These are phyloP conservation scores for Chrysoporthe deuterocubensis DNA, from an alignment of 2,329 filamentous ascomycete genomes.

Conservation along the genomic window DNA sequence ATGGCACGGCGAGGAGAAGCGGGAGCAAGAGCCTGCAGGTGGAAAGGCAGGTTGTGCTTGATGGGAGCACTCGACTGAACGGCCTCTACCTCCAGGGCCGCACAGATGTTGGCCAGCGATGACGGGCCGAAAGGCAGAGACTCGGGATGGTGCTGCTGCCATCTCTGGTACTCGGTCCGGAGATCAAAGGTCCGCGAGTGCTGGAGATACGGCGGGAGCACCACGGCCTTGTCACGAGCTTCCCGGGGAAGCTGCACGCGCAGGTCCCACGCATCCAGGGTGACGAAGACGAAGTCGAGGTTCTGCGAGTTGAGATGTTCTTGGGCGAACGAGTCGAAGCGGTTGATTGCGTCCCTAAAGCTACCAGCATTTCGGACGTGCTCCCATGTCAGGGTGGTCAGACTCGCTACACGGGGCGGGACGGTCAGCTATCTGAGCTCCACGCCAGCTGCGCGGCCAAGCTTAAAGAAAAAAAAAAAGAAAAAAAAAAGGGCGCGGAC, in stretches of 20 bases:
- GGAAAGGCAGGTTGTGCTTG: conserved; percentile 98
- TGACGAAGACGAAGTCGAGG: conserved; percentile 97
- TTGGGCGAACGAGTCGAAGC: conserved; percentile 90
- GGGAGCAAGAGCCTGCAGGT: conserved; percentile 92
- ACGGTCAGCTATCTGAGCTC: conserved; percentile 14
- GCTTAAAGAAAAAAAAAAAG: not conserved
- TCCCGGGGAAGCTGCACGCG: conserved; percentile 96
- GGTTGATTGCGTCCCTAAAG: conserved; percentile 94
- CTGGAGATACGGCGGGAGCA: conserved; percentile 94
- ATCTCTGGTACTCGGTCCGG: conserved; percentile 95
- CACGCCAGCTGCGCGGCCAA: not conserved
- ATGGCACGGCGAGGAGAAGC: conserved; percentile 95
- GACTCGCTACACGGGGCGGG: conserved; percentile 67
- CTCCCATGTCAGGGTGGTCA: conserved; percentile 98
- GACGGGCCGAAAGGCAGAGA: conserved; percentile 95
- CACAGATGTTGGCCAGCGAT: conserved; percentile 96
- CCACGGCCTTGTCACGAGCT: conserved; percentile 96
- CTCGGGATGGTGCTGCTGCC: conserved; percentile 98
- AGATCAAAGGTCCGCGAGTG: conserved; percentile 97
- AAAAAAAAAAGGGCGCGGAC: not conserved
- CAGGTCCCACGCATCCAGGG: conserved; percentile 96
- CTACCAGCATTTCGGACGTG: conserved; percentile 97
- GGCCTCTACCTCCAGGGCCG: conserved; percentile 95
- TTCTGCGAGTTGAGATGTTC: conserved; percentile 91
- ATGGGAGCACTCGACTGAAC: conserved; percentile 97